Evolutionary conservation across 163 green algal genomes (phyloP).

Genomic region (Picocystis sp.): DNA sequence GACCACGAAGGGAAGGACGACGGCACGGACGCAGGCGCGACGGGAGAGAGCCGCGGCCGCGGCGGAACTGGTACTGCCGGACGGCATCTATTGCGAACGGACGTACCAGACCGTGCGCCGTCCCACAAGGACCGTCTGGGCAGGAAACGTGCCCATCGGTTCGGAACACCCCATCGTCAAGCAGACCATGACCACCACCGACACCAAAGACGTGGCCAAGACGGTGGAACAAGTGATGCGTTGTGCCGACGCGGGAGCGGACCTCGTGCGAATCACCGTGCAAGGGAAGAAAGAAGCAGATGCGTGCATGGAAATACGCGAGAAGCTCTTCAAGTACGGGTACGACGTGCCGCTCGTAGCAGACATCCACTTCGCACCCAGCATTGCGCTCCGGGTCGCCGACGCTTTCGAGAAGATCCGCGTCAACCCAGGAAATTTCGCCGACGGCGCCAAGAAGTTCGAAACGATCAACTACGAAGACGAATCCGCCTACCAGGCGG

Average conservation of each 20-base stretch:
- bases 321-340: slow-evolving; percentile 83
- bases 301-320: slow-evolving; percentile 79
- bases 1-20: too few species aligned
- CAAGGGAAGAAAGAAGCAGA: slow-evolving; percentile 79
- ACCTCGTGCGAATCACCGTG: slow-evolving; percentile 96
- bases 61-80: slow-evolving; percentile 4
- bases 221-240: slow-evolving; percentile 95
- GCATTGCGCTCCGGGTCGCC: slow-evolving; percentile 86
- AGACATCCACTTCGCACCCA: slow-evolving; percentile 98
- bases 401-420: slow-evolving; percentile 99
- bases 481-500: slow-evolving; percentile 26
- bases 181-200: slow-evolving; percentile 93
- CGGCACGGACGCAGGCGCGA: neutral
- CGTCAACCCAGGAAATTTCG: slow-evolving; percentile 99
- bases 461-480: slow-evolving; percentile 80
- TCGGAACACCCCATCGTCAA: slow-evolving; percentile 78
- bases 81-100: slow-evolving; percentile 70
- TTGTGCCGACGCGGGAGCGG: slow-evolving; percentile 84
- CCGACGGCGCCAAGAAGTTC: slow-evolving; percentile 84
- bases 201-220: slow-evolving; percentile 73
- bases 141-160: slow-evolving; percentile 79
- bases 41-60: neutral
- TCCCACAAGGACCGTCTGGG: slow-evolving; percentile 67
- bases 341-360: slow-evolving; percentile 91
- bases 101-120: slow-evolving; percentile 51